Percentiles rank a stretch among this genome's conserved stretches.
These are phyloP conservation scores for peach (Prunus persica) DNA, from an alignment of 306 rosid genomes.

Conservation along the genomic window DNA sequence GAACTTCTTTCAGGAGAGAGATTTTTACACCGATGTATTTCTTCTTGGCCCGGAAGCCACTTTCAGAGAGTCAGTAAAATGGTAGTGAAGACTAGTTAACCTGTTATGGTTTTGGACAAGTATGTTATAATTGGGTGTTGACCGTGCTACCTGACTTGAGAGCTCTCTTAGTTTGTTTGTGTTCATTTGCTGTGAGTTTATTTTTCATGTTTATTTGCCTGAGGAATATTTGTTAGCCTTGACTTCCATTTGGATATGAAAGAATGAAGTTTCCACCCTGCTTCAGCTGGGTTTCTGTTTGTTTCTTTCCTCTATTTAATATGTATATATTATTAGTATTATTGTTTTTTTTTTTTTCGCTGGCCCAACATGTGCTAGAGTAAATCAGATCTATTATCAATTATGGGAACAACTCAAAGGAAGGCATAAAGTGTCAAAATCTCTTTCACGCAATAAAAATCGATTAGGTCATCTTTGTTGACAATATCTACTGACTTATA, in stretches of 20 bases:
- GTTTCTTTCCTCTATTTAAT: not conserved
- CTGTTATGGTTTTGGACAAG: slow-evolving; percentile 9
- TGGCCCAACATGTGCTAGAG: not conserved
- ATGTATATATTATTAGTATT: too few relatives aligned
- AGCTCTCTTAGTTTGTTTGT: slow-evolving; percentile 23
- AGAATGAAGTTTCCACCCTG: not conserved
- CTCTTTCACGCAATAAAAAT: not conserved
- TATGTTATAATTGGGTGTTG: not conserved
- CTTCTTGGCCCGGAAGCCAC: slow-evolving; percentile 87
- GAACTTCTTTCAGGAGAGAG: slow-evolving; percentile 59
- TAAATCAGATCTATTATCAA: not conserved
- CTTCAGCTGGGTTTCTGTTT: not conserved
- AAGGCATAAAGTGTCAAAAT: not conserved
- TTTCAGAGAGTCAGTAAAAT: slow-evolving; percentile 30
- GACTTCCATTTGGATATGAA: not conserved
- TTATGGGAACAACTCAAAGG: not conserved
- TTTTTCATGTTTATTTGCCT: slow-evolving; percentile 3
- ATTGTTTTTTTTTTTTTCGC: not conserved
- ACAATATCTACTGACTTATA: too few relatives aligned
- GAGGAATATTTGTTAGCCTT: slow-evolving; percentile 9
- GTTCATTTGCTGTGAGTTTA: not conserved
- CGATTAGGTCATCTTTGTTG: too few relatives aligned
- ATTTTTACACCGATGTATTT: slow-evolving; percentile 95
- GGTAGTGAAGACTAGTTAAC: not conserved
- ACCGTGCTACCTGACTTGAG: not conserved